Evolutionary conservation across 495 filamentous ascomycete species (phyloP), one percentile per base, ranked within the genome.

Genomic region (Penicillium verhagenii): DNA sequence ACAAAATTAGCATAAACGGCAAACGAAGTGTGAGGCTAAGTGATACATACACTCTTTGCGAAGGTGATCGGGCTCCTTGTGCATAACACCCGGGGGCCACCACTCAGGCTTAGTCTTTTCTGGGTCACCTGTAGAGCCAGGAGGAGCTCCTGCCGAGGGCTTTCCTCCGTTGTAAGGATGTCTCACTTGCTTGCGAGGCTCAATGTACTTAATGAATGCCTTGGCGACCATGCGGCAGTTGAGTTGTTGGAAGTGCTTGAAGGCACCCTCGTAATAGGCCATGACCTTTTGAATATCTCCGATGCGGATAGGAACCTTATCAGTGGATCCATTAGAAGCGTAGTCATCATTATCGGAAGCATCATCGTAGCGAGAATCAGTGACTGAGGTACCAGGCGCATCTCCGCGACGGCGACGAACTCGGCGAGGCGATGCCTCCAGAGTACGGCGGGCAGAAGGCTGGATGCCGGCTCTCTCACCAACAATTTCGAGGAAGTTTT

Each of bases 61-160:
- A 26, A 92, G 60, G 67, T 97, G 92, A 60, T 96, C 91, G 0
- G 92, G 91, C 72, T 96, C 92, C 62, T 82, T 89, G 68, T 94
- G 91, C 24, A 82, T 75, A 28, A 70, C 65, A 53, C 63, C 61
- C 18, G 78, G 75, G 0, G 91, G 91, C 92, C 92, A 97, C 89
- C 91, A 96, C 16, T 77, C 76, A 10, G 92, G 92, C 28, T 82
- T 82, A 40, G 80, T 86, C 28, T 76, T 72, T 38, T 87, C 78
- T 3, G 77, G 75, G 39, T 79, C 75, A 6, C 72, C 69, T 19
- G 67, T 72, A 16, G 69, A 55, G n/a, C 71, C 74, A 0, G 72
- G 68, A 6, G 70, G 56, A 23, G 68, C 68, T 21, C 71, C 70
- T 44, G 66, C 53, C 28, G 67, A 67, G 8, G 68, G 60, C 50